Evolutionary conservation across 192 early-diverging fungal species (phyloP).

Genomic region (Haplosporangium gracile): DNA sequence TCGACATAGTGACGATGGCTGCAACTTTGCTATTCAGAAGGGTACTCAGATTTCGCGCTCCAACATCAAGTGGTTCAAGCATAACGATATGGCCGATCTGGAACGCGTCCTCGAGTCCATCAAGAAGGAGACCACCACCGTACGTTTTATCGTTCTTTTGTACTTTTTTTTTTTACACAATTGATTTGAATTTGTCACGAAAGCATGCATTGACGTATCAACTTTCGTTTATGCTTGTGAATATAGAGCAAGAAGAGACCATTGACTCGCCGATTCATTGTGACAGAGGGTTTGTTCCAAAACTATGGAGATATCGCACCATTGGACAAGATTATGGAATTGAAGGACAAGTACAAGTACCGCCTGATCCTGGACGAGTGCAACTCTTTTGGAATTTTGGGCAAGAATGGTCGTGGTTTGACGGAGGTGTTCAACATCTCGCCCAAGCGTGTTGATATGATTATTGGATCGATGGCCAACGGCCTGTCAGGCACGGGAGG

Average conservation of each 20-base stretch:
- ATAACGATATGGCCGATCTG: conserved; percentile 97
- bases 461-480: conserved; percentile 86
- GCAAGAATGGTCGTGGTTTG: conserved; percentile 88
- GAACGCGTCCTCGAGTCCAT: conserved; percentile 88
- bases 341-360: conserved; percentile 98
- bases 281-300: conserved; percentile 92
- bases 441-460: conserved; percentile 87
- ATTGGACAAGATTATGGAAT: conserved; percentile 82
- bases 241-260: conserved; percentile 76
- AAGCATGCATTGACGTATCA: not conserved
- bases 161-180: not conserved
- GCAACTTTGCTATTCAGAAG: conserved; percentile 91
- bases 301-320: conserved; percentile 91
- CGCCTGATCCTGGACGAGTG: conserved; percentile 95
- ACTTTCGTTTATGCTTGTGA: not conserved
- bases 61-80: conserved; percentile 91
- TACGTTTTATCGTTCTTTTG: conserved; percentile 35
- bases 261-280: conserved; percentile 92
- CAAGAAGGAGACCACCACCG: conserved; percentile 70
- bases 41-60: conserved; percentile 92
- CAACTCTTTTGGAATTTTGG: conserved; percentile 89
- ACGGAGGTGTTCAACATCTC: conserved; percentile 85
- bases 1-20: conserved; percentile 83
- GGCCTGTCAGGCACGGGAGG: conserved; percentile 89
- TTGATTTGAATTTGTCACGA: not conserved